phyloP scores from a whole-genome alignment of 441 rosid genomes.

The Pelargonium fulgidum region DNA sequence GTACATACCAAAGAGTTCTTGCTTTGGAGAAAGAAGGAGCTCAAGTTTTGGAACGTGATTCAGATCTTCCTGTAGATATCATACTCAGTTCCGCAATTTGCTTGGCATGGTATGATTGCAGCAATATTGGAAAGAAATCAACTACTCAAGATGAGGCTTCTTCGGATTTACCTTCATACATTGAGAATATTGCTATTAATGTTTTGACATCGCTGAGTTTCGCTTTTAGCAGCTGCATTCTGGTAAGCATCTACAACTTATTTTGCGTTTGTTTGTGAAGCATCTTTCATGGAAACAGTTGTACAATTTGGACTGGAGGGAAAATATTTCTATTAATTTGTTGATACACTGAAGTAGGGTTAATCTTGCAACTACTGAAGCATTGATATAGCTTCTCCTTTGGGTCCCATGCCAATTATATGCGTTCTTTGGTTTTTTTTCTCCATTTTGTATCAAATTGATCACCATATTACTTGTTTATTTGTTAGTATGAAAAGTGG shows the following conservation, averaged over 20 bases:
- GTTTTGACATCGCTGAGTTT: constrained; percentile 73
- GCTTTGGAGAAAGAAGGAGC: constrained; percentile 77
- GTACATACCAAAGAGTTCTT: constrained; percentile 73
- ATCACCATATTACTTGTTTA: neutral
- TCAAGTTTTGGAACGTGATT: constrained; percentile 88
- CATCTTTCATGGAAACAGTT: neutral
- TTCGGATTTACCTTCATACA: constrained; percentile 57
- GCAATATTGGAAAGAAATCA: constrained; percentile 51
- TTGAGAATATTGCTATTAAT: constrained; percentile 77
- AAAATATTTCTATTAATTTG: neutral
- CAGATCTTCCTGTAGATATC: constrained; percentile 71
- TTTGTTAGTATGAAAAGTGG: neutral
- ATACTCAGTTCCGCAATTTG: constrained; percentile 66
- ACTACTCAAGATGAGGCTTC: constrained; percentile 52
- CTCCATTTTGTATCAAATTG: neutral
- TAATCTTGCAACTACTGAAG: neutral
- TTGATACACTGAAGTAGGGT: constrained; percentile 9
- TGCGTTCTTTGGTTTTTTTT: neutral
- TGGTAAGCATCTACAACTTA: constrained; percentile 41
- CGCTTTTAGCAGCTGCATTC: constrained; percentile 70
- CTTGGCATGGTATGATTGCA: constrained; percentile 74
- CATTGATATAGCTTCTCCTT: neutral
- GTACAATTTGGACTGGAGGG: neutral
- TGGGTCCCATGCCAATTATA: neutral
- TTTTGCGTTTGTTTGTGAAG: constrained; percentile 12